Percentiles rank a stretch among this genome's conserved stretches.
These are phyloP conservation scores for Penicillium glabrum DNA, from an alignment of 2,329 filamentous ascomycete species.

Conservation along the genomic window DNA sequence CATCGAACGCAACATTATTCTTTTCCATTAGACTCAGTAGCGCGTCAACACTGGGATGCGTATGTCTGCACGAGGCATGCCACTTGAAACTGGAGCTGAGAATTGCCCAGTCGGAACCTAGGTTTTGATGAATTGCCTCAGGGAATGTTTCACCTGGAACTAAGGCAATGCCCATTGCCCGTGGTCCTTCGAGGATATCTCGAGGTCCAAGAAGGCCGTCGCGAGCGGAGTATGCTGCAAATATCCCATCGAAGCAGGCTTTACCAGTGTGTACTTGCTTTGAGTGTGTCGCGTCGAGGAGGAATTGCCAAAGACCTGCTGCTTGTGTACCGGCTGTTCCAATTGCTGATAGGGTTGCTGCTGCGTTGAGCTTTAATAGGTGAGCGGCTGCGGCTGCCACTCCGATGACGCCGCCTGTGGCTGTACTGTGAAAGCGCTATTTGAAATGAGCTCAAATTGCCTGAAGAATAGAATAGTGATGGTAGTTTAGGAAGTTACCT, in stretches of 20 bases:
- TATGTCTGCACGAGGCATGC: conserved; percentile 35
- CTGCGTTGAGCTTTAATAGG: conserved; percentile 23
- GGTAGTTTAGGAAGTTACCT: conserved; percentile 16
- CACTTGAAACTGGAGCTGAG: conserved; percentile 34
- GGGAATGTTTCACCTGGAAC: conserved; percentile 22
- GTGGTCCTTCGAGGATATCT: conserved; percentile 30
- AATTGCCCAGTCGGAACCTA: conserved; percentile 27
- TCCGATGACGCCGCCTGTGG: conserved; percentile 28
- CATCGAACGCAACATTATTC: conserved; percentile 23
- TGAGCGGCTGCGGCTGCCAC: conserved; percentile 28
- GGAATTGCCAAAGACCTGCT: conserved; percentile 34
- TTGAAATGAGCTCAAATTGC: neutral
- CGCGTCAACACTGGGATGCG: conserved; percentile 33
- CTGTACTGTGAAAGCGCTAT: conserved; percentile 29
- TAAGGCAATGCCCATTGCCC: conserved; percentile 27
- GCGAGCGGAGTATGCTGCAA: conserved; percentile 30
- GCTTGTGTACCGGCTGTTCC: conserved; percentile 34
- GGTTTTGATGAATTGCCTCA: conserved; percentile 24
- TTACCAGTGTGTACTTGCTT: conserved; percentile 35
- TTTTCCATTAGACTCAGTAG: conserved; percentile 29
- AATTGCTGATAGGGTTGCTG: conserved; percentile 27
- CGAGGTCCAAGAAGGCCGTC: conserved; percentile 27
- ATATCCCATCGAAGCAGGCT: conserved; percentile 33
- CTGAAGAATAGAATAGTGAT: neutral
- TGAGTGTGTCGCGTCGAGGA: conserved; percentile 31